A percentile compares a stretch with the other conserved stretches of the same genome.
These are phyloP conservation scores for Paxillus involutus DNA, from an alignment of 768 basidiomycete genomes.

Conservation along the genomic window DNA sequence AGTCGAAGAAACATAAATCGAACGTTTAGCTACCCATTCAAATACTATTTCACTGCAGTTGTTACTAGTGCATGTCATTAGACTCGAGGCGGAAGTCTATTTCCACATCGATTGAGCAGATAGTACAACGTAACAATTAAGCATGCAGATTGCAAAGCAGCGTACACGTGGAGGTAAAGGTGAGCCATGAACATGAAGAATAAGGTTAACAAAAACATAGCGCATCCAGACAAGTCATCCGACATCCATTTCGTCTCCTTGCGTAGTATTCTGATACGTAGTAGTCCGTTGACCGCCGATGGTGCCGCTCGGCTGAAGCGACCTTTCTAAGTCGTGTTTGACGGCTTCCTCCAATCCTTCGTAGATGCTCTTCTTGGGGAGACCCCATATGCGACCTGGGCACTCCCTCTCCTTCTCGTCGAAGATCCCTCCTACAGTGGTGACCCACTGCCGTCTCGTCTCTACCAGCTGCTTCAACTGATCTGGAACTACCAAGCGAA, in stretches of 20 bases:
- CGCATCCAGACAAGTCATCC: slow-evolving; percentile 39
- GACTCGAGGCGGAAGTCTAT: not conserved
- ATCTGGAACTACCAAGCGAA: slow-evolving; percentile 60
- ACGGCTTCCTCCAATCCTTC: slow-evolving; percentile 72
- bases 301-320: slow-evolving; percentile 19
- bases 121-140: slow-evolving; percentile 23
- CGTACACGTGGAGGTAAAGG: slow-evolving; percentile 22
- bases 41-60: not conserved
- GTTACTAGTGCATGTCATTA: slow-evolving; percentile 2
- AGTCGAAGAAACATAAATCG: slow-evolving; percentile 46
- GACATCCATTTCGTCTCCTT: slow-evolving; percentile 67
- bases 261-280: slow-evolving; percentile 42
- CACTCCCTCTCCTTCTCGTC: slow-evolving; percentile 64
- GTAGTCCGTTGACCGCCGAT: slow-evolving; percentile 29
- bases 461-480: slow-evolving; percentile 71
- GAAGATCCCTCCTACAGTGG: slow-evolving; percentile 72
- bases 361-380: slow-evolving; percentile 75
- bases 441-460: slow-evolving; percentile 78
- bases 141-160: slow-evolving; percentile 20
- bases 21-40: slow-evolving; percentile 7
- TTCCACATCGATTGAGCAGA: slow-evolving; percentile 13
- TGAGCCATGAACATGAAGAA: slow-evolving; percentile 28
- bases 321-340: slow-evolving; percentile 32
- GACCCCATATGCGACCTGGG: slow-evolving; percentile 75
- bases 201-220: slow-evolving; percentile 20